Evolutionary conservation across 441 rosid genomes (phyloP), one percentile per base, ranked within the genome.

Genomic region (Viola pubescens): DNA sequence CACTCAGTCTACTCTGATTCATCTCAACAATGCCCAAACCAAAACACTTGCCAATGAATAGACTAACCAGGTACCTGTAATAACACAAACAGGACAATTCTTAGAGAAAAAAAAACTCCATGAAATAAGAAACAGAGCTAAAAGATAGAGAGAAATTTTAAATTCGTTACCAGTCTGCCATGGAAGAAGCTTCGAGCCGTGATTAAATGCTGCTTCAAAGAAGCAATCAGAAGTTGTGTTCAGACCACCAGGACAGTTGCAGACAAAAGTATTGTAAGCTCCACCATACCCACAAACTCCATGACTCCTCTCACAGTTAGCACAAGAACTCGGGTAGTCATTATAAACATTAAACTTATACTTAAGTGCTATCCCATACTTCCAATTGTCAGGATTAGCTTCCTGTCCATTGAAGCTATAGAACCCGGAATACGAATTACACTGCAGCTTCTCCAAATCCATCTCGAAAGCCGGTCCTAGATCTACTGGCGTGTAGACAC

Each of bases 401-500:
- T 87, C 94, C 73, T 91, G 87, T 3, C 76, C 95, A 16, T 62
- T 78, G 57, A 91, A 88, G 73, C 95, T 79, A 67, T 88, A 91
- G 68, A 88, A 82, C 6, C 80, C 98, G 2, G 96, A 77, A 70
- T 88, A 91, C 0, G 94, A 85, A 10, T 79, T 62, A 73, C 95
- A 91, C 8, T 67, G 48, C 63, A 91, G 66, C 73, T 87, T 88
- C 70, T 76, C 51, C 38, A 88, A 75, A 65, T 91, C 82, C 83
- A 91, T 77, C 39, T 85, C 85, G 26, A 88, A 88, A 7, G 95
- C 65, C 2, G 96, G 96, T 19, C 96, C 98, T 2, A 91, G 89
- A 66, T 91, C 94, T 6, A 88, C 77, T 0, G 96, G 98, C 1
- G 91, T 77, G 70, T 88, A 91, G 52, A 91, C 94, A 60, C 96